Percentiles rank a stretch among this genome's conserved stretches.
These are phyloP conservation scores for Filosporella fistucella DNA, from an alignment of 495 filamentous ascomycete genomes.

Conservation along the genomic window DNA sequence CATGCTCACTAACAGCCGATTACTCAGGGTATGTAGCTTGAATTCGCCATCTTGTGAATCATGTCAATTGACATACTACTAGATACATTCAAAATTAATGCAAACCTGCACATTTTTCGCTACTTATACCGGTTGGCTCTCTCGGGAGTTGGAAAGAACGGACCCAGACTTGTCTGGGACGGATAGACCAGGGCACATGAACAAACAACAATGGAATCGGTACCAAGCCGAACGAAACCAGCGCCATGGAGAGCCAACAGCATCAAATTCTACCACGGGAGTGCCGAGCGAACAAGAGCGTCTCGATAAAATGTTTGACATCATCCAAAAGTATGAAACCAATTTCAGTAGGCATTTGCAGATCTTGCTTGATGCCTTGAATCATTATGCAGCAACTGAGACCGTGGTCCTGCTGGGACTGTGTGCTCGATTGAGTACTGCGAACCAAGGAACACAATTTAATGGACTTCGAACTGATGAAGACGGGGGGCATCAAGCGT, in stretches of 20 bases:
- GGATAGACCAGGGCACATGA: slow-evolving; percentile 46
- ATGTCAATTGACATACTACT: slow-evolving; percentile 7
- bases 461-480: slow-evolving; percentile 43
- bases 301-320: slow-evolving; percentile 76
- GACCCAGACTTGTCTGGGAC: slow-evolving; percentile 66
- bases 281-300: slow-evolving; percentile 53
- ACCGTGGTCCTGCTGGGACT: slow-evolving; percentile 89
- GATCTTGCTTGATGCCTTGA: slow-evolving; percentile 87
- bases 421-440: slow-evolving; percentile 71
- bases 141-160: slow-evolving; percentile 69
- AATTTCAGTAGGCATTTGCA: slow-evolving; percentile 89
- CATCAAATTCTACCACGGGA: slow-evolving; percentile 28
- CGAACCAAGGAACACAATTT: slow-evolving; percentile 61
- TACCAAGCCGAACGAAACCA: slow-evolving; percentile 32
- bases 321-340: slow-evolving; percentile 80
- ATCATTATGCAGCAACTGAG: slow-evolving; percentile 96
- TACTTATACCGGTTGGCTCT: slow-evolving; percentile 74
- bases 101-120: slow-evolving; percentile 91
- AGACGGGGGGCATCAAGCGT: slow-evolving; percentile 27
- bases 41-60: background rate
- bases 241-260: slow-evolving; percentile 27
- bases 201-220: slow-evolving; percentile 45
- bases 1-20: slow-evolving; percentile 94
- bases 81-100: slow-evolving; percentile 96
- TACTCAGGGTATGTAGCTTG: slow-evolving; percentile 66